Conservation (phyloP, 768 basidiomycete genomes). For the Saitozyma sp. region DNA sequence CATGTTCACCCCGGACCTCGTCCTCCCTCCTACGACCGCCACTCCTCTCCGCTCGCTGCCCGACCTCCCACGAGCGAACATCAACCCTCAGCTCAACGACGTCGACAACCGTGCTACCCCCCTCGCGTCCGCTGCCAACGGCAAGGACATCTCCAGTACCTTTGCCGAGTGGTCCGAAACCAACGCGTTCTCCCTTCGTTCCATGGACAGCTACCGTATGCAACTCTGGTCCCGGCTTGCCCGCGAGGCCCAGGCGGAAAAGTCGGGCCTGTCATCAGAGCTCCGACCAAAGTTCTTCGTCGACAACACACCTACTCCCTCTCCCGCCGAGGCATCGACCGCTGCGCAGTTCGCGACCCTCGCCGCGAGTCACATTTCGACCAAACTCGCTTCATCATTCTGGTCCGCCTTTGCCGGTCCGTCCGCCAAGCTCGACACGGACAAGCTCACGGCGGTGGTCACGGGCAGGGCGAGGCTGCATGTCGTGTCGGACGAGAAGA, state of each 20-base stretch:
- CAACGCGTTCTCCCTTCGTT: conserved; percentile 85
- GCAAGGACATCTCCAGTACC: conserved; percentile 51
- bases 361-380: conserved; percentile 32
- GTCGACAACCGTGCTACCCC: conserved; percentile 15
- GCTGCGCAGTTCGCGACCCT: conserved; percentile 18
- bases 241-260: conserved; percentile 59
- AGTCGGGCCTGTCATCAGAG: conserved; percentile 35
- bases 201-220: conserved; percentile 81
- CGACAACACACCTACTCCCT: conserved; percentile 19
- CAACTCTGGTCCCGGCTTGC: conserved; percentile 92
- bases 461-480: conserved; percentile 36
- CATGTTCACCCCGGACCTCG: conserved; percentile 72
- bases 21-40: conserved; percentile 41
- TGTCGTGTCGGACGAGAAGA: conserved; percentile 20
- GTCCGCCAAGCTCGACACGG: conserved; percentile 29
- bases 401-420: conserved; percentile 42
- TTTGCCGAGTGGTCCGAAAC: conserved; percentile 78
- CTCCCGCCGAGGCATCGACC: conserved; percentile 3
- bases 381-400: conserved; percentile 45
- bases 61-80: conserved; percentile 66
- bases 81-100: conserved; percentile 72
- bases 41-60: conserved; percentile 21
- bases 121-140: conserved; percentile 51
- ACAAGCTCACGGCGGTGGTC: conserved; percentile 46
- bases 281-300: conserved; percentile 50